Base-by-base conservation (phyloP, 805 yeast genomes). In the Naumovozyma dairenensis region DNA sequence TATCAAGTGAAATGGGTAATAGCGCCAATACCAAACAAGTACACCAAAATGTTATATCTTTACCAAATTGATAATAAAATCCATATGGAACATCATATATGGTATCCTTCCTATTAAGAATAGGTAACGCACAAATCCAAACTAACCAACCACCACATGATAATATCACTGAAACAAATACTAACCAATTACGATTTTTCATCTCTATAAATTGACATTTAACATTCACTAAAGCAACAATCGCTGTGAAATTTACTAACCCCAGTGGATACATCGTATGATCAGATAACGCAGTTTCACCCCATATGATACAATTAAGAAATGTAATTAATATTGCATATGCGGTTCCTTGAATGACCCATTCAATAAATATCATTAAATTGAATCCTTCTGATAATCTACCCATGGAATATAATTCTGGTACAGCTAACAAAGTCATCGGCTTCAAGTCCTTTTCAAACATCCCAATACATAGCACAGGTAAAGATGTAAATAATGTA, bases 401-500 rank as follows among this genome's bases (percentile, higher is more conserved):
- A 2, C 97, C 96, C 31, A 69, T 74, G 2, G 75, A 47, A 53
- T 92, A 92, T 18, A 92, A 63, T 56, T 87, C 96, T 0, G 99
- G 99, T 4, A 86, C 81, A 0, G 97, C 92, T 33, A 89, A 55
- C 34, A 92, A 65, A 0, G 97, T 89, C 1, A 92, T 74, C 1
- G 97, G 94, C 31, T 76, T 69, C 53, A 92, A 66, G 50, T 92
- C 99, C 51, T 80, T 81, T 48, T 89, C 95, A 58, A 92, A 80
- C 75, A 87, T 83, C n/a, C 99, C 99, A 34, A 92, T 66, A 49
- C 93, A 81, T 25, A 92, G 58, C 2, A 92, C 97, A 0, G 96
- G 87, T 32, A 92, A 64, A 0, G 96, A 84, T 0, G 98, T 89
- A 62, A 92, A 93, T 40, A 92, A 67, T 0, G 98, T 93, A 55